Conservation (phyloP, 2,329 filamentous ascomycete genomes). For the Xylaria sp. region DNA sequence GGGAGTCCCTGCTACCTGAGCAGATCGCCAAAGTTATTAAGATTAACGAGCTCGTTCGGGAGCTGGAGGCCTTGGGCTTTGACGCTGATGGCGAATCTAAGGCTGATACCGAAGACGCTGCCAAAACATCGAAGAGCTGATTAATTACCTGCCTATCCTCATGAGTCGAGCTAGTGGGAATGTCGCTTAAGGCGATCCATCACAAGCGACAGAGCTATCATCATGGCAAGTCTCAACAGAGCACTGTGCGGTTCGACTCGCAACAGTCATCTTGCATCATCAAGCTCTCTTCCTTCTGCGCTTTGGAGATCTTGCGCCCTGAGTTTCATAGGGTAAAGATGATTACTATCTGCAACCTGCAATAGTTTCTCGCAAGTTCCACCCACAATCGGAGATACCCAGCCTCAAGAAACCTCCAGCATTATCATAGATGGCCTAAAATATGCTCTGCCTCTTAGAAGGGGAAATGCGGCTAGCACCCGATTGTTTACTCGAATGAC, state of each 20-base stretch:
- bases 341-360: background rate
- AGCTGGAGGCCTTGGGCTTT: slow-evolving; percentile 86
- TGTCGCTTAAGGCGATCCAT: slow-evolving; percentile 1
- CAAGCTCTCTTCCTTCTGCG: slow-evolving; percentile 36
- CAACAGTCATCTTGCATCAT: slow-evolving; percentile 47
- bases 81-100: slow-evolving; percentile 77
- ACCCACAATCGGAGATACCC: background rate
- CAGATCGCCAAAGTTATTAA: slow-evolving; percentile 98
- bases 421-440: background rate
- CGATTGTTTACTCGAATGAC: background rate
- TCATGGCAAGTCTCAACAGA: slow-evolving; percentile 32
- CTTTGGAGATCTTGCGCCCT: background rate
- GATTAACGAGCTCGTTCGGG: slow-evolving; percentile 91
- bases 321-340: background rate
- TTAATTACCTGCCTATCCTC: background rate
- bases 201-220: background rate
- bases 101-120: slow-evolving; percentile 1
- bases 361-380: background rate
- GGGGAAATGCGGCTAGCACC: background rate
- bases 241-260: slow-evolving; percentile 36
- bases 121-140: slow-evolving; percentile 31
- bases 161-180: background rate
- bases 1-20: slow-evolving; percentile 85
- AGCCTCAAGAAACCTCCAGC: slow-evolving; percentile 5
- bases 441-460: background rate